Evolutionary conservation across 345 rosid species (phyloP).

Genomic region (Acer negundo): DNA sequence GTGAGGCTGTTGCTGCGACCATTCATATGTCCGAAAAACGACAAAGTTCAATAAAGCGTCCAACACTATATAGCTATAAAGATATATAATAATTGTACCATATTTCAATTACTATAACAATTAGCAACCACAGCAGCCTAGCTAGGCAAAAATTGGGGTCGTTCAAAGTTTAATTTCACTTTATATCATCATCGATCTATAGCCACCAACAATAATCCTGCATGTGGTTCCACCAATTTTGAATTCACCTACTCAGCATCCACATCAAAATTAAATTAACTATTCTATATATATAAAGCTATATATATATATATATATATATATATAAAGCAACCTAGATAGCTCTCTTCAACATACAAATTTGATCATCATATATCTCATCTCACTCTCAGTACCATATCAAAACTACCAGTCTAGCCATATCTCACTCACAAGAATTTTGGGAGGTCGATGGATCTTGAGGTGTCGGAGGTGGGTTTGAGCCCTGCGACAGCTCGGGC

Average conservation of each 20-base stretch:
- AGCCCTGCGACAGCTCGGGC: neutral
- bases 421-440: neutral
- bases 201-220: neutral
- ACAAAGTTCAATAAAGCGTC: neutral
- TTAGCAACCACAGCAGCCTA: slow-evolving; percentile 11
- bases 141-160: neutral
- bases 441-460: slow-evolving; percentile 12
- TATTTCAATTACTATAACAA: neutral
- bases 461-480: slow-evolving; percentile 16
- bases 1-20: neutral
- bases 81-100: neutral
- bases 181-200: neutral
- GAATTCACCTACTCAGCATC: slow-evolving; percentile 20
- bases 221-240: neutral
- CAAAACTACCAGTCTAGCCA: neutral
- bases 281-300: too few relatives aligned
- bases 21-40: neutral
- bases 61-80: neutral
- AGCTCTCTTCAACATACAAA: neutral
- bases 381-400: neutral
- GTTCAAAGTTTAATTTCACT: slow-evolving; percentile 20
- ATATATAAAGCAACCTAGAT: neutral
- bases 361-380: neutral
- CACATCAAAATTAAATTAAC: neutral
- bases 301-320: too few relatives aligned